A percentile compares a stretch with the other conserved stretches of the same genome.
Evolutionary conservation across 208 protist species (phyloP).

Genomic region (Trypanosoma rangeli): DNA sequence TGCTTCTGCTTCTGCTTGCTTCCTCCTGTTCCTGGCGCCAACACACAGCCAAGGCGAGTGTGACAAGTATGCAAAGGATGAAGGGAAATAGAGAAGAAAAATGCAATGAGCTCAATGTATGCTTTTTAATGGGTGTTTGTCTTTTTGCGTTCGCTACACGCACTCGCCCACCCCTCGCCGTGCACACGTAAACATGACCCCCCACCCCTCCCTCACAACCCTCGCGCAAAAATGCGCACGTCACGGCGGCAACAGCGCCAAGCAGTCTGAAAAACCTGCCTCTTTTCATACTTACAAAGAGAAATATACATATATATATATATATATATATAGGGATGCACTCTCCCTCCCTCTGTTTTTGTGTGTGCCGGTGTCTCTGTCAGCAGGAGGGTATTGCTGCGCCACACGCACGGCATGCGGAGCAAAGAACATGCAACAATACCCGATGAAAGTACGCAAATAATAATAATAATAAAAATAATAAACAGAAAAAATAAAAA

Average conservation of each 20-base stretch:
- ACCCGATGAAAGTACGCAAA: neutral
- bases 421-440: no score
- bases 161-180: neutral
- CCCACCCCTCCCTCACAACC: no score
- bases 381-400: no score
- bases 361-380: no score
- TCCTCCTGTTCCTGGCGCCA: conserved; percentile 14
- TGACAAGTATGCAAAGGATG: neutral
- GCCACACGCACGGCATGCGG: no score
- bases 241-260: no score
- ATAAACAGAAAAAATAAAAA: neutral
- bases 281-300: no score
- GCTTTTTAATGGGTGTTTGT: neutral
- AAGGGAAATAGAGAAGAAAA: conserved; percentile 17
- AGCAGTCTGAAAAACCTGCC: neutral
- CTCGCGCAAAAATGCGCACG: no score
- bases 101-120: no score
- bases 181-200: neutral
- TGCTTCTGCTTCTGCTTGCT: neutral
- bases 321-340: no score
- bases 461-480: neutral
- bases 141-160: neutral
- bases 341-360: no score
- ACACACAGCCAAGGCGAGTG: neutral
- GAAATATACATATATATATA: no score